Evolutionary conservation across 2,329 filamentous ascomycete genomes (phyloP).

Genomic region (Phialemoniopsis sp.): DNA sequence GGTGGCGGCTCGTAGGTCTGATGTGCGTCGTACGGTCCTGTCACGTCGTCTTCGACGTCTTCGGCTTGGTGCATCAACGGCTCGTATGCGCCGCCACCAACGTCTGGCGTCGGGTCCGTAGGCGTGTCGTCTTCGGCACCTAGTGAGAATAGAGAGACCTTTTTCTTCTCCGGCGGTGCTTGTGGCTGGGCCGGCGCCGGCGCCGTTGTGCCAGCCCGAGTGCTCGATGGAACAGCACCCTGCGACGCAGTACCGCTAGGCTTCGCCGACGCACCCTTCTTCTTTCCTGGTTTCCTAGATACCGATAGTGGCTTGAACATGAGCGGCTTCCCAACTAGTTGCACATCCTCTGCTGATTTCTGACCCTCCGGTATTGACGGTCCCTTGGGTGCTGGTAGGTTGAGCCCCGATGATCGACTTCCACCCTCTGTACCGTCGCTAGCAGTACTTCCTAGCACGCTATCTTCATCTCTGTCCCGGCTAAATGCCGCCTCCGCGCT

Average conservation of each 20-base stretch:
- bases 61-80: constrained; percentile 40
- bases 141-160: constrained; percentile 68
- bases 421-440: constrained; percentile 14
- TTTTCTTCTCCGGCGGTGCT: constrained; percentile 49
- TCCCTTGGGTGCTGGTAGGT: constrained; percentile 35
- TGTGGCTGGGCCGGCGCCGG: constrained; percentile 15
- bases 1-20: constrained; percentile 13
- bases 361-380: constrained; percentile 52
- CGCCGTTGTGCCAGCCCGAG: constrained; percentile 9
- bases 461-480: constrained; percentile 15
- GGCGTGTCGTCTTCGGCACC: constrained; percentile 31
- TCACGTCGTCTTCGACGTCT: constrained; percentile 12
- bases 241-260: constrained; percentile 10
- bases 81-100: constrained; percentile 39
- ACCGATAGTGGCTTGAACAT: constrained; percentile 91
- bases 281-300: constrained; percentile 68
- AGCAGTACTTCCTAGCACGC: constrained; percentile 11
- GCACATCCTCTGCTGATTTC: constrained; percentile 59
- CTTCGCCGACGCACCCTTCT: constrained; percentile 35
- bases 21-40: constrained; percentile 21
- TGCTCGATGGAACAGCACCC: constrained; percentile 8
- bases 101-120: constrained; percentile 13
- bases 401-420: constrained; percentile 14
- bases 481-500: constrained; percentile 79
- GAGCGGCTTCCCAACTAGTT: constrained; percentile 72